phyloP scores from a whole-genome alignment of 2,329 filamentous ascomycete species.

The Ascomycota sp. region DNA sequence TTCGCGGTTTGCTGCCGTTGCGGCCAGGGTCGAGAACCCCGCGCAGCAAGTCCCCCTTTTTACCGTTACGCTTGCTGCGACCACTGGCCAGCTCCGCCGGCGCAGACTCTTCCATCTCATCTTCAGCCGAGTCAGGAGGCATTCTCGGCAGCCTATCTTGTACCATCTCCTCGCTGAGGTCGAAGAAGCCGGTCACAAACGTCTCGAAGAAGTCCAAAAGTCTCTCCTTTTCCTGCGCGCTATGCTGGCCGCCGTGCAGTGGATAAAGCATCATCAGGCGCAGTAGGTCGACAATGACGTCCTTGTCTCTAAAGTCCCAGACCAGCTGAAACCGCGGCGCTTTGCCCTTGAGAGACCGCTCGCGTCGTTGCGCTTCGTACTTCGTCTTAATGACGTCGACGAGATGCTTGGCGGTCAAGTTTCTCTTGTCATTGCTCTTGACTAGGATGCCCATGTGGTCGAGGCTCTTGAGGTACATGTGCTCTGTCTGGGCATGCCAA shows the following conservation, averaged over 20 bases:
- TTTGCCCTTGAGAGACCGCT: slow-evolving; percentile 38
- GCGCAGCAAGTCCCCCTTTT: slow-evolving; percentile 61
- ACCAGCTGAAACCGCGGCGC: slow-evolving; percentile 49
- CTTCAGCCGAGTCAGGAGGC: slow-evolving; percentile 47
- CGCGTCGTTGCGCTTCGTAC: slow-evolving; percentile 69
- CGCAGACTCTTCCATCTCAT: slow-evolving; percentile 52
- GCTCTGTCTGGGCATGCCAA: slow-evolving; percentile 86
- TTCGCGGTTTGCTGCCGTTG: slow-evolving; percentile 45
- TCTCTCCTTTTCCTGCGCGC: slow-evolving; percentile 48
- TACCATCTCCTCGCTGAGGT: slow-evolving; percentile 46
- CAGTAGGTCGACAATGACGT: slow-evolving; percentile 39
- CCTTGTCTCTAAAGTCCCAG: slow-evolving; percentile 50
- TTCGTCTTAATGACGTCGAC: slow-evolving; percentile 80
- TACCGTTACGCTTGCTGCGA: slow-evolving; percentile 46
- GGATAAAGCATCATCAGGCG: slow-evolving; percentile 42
- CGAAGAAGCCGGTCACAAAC: slow-evolving; percentile 57
- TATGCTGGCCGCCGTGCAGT: slow-evolving; percentile 46
- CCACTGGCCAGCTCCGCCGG: slow-evolving; percentile 49
- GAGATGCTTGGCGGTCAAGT: slow-evolving; percentile 73
- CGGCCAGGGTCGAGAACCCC: slow-evolving; percentile 63
- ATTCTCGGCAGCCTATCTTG: slow-evolving; percentile 44
- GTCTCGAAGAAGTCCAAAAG: slow-evolving; percentile 55
- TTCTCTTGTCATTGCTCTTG: slow-evolving; percentile 74
- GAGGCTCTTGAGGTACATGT: slow-evolving; percentile 85
- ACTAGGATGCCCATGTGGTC: slow-evolving; percentile 89